A percentile compares a stretch with the other conserved stretches of the same genome.
These are phyloP conservation scores for Xylaria sp. DNA, from an alignment of 2,329 filamentous ascomycete genomes.

Conservation along the genomic window DNA sequence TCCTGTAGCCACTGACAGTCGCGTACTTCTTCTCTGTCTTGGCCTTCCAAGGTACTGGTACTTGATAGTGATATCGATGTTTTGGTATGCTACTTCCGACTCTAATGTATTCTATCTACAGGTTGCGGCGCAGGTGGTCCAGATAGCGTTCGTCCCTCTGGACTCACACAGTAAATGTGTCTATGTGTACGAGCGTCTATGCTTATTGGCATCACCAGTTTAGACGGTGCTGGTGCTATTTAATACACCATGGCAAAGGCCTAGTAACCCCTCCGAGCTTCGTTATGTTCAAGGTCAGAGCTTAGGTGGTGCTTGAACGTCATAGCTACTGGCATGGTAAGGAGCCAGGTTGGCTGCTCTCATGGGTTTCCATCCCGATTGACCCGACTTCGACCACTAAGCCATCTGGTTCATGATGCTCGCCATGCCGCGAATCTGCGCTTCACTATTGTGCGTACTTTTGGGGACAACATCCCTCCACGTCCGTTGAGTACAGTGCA, in stretches of 20 bases:
- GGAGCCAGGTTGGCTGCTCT: not conserved
- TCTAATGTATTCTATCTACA: not conserved
- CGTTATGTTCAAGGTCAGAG: not conserved
- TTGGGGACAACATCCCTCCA: not conserved
- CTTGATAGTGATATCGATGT: slow-evolving; percentile 8
- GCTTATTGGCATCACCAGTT: slow-evolving; percentile 3
- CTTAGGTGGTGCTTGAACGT: not conserved
- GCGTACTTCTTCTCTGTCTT: not conserved
- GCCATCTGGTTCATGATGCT: not conserved
- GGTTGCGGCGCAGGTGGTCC: not conserved
- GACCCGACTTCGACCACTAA: not conserved
- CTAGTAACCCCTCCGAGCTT: not conserved
- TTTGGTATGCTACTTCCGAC: slow-evolving; percentile 8
- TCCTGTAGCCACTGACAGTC: slow-evolving; percentile 5
- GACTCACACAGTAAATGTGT: not conserved
- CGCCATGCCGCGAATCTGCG: not conserved
- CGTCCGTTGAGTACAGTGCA: too few species aligned
- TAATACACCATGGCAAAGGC: not conserved
- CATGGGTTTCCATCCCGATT: not conserved
- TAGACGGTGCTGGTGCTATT: slow-evolving; percentile 4
- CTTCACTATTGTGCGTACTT: not conserved
- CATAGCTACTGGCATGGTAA: not conserved
- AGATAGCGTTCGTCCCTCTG: not conserved
- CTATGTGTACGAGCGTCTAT: not conserved
- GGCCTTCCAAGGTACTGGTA: slow-evolving; percentile 30